Evolutionary conservation across 352 stramenopile genomes (phyloP), one percentile per base, ranked within the genome.

Genomic region (Lagenidium giganteum): DNA sequence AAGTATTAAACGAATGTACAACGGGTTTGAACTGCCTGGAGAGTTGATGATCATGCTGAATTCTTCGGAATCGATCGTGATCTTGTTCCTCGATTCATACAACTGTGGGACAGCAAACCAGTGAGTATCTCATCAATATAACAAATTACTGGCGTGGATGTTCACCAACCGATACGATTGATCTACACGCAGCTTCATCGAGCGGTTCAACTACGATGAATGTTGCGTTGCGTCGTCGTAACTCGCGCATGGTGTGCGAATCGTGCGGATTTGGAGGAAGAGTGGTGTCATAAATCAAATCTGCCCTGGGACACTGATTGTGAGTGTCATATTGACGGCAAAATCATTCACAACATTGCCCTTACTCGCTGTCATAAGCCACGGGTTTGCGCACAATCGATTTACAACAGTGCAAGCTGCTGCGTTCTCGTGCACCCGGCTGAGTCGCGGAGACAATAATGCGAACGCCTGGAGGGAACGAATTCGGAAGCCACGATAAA

Each of bases 401-500:
- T 34, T 63, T 57, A 39, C 69, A 81, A 43, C 54, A 52, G 20
- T 55, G 36, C 12, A 82, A 38, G 20, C 60, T 46, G 4, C 39
- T 62, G 22, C 36, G 59, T 27, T 64, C 62, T 22, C 56, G 54
- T 24, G 28, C 33, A 8, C 30, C 51, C 1, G 42, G 46, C 32
- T 71, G 65, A 2, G 67, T 86, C 8, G 70, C 66, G 3, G 73
- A 83, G 26, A 80, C 56, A 18, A 86, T 64, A 41, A 83, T 75
- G 6, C 67, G 61, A 12, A 86, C 66, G 14, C 58, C 67, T 11
- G 65, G 22, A 40, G 73, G 73, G 13, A 83, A 75, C 16, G 55
- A 51, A 34, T 65, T 86, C 11, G 74, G 71, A 12, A 87, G 64
- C 74, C 74, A 87, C 8, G 67, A 84, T 5, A 87, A 44, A 9